Base-by-base conservation (phyloP, 768 basidiomycete species). In the Termitomyces sp. region DNA sequence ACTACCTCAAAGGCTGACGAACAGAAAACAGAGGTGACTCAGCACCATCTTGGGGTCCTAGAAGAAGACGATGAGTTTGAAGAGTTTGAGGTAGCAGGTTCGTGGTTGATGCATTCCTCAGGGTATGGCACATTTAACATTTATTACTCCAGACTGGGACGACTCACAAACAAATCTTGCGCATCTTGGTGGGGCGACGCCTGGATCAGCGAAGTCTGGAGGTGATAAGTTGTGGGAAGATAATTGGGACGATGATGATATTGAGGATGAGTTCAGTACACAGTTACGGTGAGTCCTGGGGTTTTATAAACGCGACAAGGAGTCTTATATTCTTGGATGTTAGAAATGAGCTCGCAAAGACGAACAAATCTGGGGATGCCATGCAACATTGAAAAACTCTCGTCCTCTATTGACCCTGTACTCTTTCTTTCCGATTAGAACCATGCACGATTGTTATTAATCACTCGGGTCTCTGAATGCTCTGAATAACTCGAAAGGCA, bases 161-260 rank as follows among this genome's bases (percentile, higher is more conserved):
- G 90, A 93, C 68, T 85, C 88, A 0, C 79, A 91, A 65, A 94
- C 92, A 2, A 88, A 92, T 71, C 73, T 94, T 27, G 88, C 88
- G 15, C 89, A 92, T 68, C 75, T 93, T 47, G 84, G 83, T 44
- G 88, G 88, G 20, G 80, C 85, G 2, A 83, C 86, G 4, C 87
- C 89, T 2, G 89, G 89, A 4, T 85, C 80, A 13, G 91, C 88
- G 3, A 87, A 86, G 66, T 88, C 88, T 36, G 88, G 88, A 44
- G 90, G 91, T 18, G 88, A 97, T 72, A 92, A 94, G 68, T 77
- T 99, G 12, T 99, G 97, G 97, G 97, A 99, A 78, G 97, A 98
- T 66, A 98, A 98, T 71, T 99, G 97, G 97, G 97, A 99, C 68
- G 97, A 99, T 66, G 97, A 99, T 75, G 96, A 98, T 73, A 87